Base-by-base conservation (phyloP, 805 yeast species). In the Nakazawaea wickerhamii region DNA sequence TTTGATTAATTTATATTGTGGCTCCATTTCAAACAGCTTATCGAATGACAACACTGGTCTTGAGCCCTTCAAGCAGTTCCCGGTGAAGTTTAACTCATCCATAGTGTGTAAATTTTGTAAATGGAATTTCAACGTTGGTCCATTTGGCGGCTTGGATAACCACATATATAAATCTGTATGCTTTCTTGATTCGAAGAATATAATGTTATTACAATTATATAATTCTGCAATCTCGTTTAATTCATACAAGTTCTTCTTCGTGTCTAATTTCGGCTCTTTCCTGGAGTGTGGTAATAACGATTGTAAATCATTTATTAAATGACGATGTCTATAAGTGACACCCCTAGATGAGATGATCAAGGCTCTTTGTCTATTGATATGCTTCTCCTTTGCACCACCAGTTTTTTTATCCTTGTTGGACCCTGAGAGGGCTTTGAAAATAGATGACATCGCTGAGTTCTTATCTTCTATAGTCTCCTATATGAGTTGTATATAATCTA, bases 131-230 rank as follows among this genome's bases (percentile, higher is more conserved):
- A 86, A 68, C 19, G 97, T 91, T 46, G 99, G 99, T 1, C 99
- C 99, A 61, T 93, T 91, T 33, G 99, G 99, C 22, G 98, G 93
- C 65, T 93, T 91, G 26, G 96, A 78, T 50, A 93, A 63, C 96
- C 97, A 93, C 63, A 93, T 64, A 63, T 93, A 93, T 57, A 93
- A 77, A 66, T 93, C 99, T 63, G 81, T 85, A 65, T 91, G 97
- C 65, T 93, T 93, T 68, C 98, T 82, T 43, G 95, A 87, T 65
- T 93, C 99, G 61, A 93, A 93, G 61, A 84, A 93, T 60, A 89
- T 70, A 52, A 93, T 77, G 60, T 93, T 93, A 67, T 93, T 93
- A 74, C 99, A 93, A 72, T 93, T 93, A 76, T 91, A 89, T 50
- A 93, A 71, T 58, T 93, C 99, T 3, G 98, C 98, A 48, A 90